Evolutionary conservation across 2,329 filamentous ascomycete species (phyloP), one percentile per base, ranked within the genome.

Genomic region (Fusarium luffae): DNA sequence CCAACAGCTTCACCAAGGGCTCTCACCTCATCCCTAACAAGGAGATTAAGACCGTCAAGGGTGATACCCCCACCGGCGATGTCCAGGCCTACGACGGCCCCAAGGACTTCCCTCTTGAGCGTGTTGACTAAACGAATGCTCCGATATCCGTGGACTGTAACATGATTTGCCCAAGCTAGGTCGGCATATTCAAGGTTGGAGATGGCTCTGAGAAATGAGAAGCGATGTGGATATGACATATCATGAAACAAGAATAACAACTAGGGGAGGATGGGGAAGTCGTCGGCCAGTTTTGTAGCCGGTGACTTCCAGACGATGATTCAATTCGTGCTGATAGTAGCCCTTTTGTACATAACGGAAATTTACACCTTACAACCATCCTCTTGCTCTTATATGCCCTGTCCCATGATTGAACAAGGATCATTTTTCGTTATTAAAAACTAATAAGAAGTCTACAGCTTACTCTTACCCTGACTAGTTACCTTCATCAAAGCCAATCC

Each of bases 401-500:
- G 5, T n/a, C 10, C 18, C 5, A 12, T 12, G 10, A n/a, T n/a
- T 12, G 5, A 37, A 37, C 34, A 37, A 28, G 18, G 10, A 37
- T 37, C 18, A 3, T 5, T 1, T 37, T n/a, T 37, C 34, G 0
- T 18, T n/a, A 37, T 7, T 7, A 3, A 37, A n/a, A 4, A 37
- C 34, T n/a, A 37, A 37, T 4, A 37, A n/a, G 34, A 11, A 37
- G 34, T 37, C n/a, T 23, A 61, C 28, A 61, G 12, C 7, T 51
- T 61, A 11, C 58, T 59, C 19, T 61, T 61, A 0, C 6, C 23
- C 43, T 51, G 19, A 3, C 5, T 9, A 1, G 16, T 40, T 21
- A 61, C 37, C 28, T 59, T 61, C 10, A 61, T 59, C 1, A 61
- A 30, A 21, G 58, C 58, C 13, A 59, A n/a, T n/a, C 58, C 58